Base-by-base conservation (phyloP, 176 grass and related monocot species). In the Musa schizocarpa region DNA sequence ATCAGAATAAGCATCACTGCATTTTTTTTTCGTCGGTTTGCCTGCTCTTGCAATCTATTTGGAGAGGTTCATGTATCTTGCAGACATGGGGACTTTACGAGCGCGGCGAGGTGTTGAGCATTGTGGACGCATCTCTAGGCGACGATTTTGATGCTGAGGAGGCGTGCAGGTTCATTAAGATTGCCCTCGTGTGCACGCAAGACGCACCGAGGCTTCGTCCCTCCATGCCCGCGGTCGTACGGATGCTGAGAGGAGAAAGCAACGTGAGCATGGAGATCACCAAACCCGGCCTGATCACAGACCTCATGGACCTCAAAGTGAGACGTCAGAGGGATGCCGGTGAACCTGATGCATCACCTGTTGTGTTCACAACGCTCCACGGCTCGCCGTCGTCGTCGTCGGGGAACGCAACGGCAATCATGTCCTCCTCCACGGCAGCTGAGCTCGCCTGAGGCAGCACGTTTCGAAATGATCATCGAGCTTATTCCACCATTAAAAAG, bases 161-260 rank as follows among this genome's bases (percentile, higher is more conserved):
- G 25, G 65, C 65, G 10, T 6, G 3, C 24, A 68, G 27, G 11
- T 68, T 34, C 65, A 4, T 68, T 11, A 68, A 68, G 65, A 43
- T 48, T 68, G 65, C 65, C 1, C 65, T 68, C 65, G 16, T 68
- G 65, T 68, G 65, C 65, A 68, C 65, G 65, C 65, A 68, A 43
- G 65, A 68, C 14, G 10, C 65, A 23, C 65, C 65, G 26, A 68
- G 14, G 65, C 26, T 68, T 6, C 65, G 65, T 26, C 65, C 65
- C 1, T 34, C 24, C 65, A 68, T 68, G 65, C 24, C 65, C 0
- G 13, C 2, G 5, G 65, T 68, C 14, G 2, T 68, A 43, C 49
- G 34, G 26, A 34, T 68, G 24, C 22, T 68, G 65, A 68, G 13
- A 1, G 65, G 65, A 68, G 65, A 68, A 43, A 68, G 10, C 6